These are phyloP conservation scores for Stramenopiles sp. DNA, from an alignment of 352 stramenopile species.

Conservation along the genomic window DNA sequence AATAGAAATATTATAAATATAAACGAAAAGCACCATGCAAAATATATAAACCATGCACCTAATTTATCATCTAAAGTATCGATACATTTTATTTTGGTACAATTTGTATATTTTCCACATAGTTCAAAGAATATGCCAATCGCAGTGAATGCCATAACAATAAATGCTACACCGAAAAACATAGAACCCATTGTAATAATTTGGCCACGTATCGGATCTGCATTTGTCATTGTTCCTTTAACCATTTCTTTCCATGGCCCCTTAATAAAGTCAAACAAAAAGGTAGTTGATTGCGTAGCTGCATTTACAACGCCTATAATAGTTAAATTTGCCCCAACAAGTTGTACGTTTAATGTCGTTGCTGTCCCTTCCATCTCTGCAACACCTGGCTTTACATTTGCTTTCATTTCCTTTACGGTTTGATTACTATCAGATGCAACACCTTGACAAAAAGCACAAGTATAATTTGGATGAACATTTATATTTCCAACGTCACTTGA, in stretches of 20 bases:
- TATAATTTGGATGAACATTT: constrained; percentile 8
- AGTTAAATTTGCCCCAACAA: background rate
- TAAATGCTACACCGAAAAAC: background rate
- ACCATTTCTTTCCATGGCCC: background rate
- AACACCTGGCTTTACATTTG: background rate
- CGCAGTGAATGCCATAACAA: background rate
- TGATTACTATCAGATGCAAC: background rate
- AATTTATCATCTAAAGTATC: constrained; percentile 2
- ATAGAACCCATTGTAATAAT: background rate
- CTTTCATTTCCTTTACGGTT: background rate
- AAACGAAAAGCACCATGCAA: background rate
- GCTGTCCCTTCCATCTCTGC: background rate
- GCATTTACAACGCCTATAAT: background rate
- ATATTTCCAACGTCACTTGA: background rate
- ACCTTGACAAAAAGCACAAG: background rate
- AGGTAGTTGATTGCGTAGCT: background rate
- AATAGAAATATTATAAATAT: background rate
- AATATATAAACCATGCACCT: background rate
- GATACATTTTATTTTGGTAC: background rate
- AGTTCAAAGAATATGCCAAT: background rate
- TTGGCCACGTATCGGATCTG: background rate
- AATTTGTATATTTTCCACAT: constrained; percentile 7
- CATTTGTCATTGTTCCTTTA: background rate
- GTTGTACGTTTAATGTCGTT: background rate
- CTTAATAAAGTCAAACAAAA: background rate